A percentile compares a stretch with the other conserved stretches of the same genome.
Evolutionary conservation across 257 asterid species (phyloP).

Genomic region (Schizonepeta tenuifolia): DNA sequence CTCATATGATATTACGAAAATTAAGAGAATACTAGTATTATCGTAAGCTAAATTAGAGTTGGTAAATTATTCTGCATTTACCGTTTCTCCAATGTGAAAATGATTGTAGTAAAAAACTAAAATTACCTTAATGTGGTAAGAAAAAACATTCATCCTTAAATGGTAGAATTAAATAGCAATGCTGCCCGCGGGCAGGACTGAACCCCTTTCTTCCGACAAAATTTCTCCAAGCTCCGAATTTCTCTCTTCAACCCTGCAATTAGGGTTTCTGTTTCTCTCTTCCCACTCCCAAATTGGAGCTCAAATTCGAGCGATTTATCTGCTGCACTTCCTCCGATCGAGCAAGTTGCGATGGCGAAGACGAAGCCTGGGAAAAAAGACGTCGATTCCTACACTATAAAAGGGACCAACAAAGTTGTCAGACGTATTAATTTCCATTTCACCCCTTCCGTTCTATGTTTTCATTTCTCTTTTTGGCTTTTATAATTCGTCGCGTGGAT

Average conservation of each 20-base stretch:
- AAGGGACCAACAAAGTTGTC: constrained; percentile 92
- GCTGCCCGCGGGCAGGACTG: constrained; percentile 41
- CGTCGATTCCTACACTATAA: constrained; percentile 79
- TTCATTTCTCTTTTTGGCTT: background rate
- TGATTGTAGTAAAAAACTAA: background rate
- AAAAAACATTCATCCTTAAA: background rate
- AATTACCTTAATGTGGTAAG: background rate
- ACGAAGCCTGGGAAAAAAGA: constrained; percentile 96
- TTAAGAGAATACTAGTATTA: too few relatives aligned
- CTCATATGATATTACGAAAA: too few relatives aligned
- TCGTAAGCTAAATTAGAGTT: too few relatives aligned
- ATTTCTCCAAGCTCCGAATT: constrained; percentile 28
- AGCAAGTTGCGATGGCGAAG: constrained; percentile 69
- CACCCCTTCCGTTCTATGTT: background rate
- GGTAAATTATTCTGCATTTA: too few relatives aligned
- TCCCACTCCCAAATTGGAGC: constrained; percentile 15
- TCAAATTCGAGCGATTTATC: background rate
- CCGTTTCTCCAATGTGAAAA: too few relatives aligned
- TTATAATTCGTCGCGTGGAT: background rate
- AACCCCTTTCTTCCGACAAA: constrained; percentile 47
- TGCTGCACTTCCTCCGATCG: constrained; percentile 20
- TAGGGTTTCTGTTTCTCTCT: constrained; percentile 46
- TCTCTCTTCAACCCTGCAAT: constrained; percentile 37
- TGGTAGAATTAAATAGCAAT: background rate
- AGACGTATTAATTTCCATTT: constrained; percentile 38